A percentile compares a stretch with the other conserved stretches of the same genome.
Evolutionary conservation across 2,329 filamentous ascomycete genomes (phyloP).

Genomic region (Talaromyces albobiverticillius): DNA sequence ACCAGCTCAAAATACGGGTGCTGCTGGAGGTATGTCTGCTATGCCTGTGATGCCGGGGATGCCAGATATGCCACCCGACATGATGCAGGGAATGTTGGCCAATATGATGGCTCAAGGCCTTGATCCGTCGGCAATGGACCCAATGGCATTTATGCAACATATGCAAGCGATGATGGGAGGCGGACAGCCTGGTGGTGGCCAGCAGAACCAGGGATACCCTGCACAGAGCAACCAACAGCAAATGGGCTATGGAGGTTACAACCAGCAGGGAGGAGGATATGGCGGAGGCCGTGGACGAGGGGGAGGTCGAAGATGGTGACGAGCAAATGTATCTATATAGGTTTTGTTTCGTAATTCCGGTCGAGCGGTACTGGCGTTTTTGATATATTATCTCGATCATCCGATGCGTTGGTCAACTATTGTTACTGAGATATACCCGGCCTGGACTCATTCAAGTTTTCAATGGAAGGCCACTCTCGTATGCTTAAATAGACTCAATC

Average conservation of each 20-base stretch:
- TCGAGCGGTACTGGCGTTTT: constrained; percentile 12
- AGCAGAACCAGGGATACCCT: constrained; percentile 30
- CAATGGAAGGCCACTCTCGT: not conserved
- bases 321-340: constrained; percentile 4
- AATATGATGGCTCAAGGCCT: constrained; percentile 55
- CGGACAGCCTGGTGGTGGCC: constrained; percentile 37
- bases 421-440: constrained; percentile 1
- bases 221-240: constrained; percentile 38
- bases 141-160: constrained; percentile 53
- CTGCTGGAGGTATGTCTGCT: constrained; percentile 27
- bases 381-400: constrained; percentile 4
- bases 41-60: constrained; percentile 42
- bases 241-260: constrained; percentile 43
- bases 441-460: not conserved
- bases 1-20: constrained; percentile 25
- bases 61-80: constrained; percentile 52
- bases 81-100: constrained; percentile 59
- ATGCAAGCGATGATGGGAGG: constrained; percentile 50
- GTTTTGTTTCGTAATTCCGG: constrained; percentile 2
- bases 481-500: too few relatives aligned
- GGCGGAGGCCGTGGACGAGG: constrained; percentile 35
- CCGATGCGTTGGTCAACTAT: not conserved
- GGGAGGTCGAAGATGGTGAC: constrained; percentile 36
- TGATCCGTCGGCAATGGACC: constrained; percentile 53
- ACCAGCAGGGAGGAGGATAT: constrained; percentile 36